Evolutionary conservation across 257 asterid genomes (phyloP).

Genomic region (Nicotiana undulata): DNA sequence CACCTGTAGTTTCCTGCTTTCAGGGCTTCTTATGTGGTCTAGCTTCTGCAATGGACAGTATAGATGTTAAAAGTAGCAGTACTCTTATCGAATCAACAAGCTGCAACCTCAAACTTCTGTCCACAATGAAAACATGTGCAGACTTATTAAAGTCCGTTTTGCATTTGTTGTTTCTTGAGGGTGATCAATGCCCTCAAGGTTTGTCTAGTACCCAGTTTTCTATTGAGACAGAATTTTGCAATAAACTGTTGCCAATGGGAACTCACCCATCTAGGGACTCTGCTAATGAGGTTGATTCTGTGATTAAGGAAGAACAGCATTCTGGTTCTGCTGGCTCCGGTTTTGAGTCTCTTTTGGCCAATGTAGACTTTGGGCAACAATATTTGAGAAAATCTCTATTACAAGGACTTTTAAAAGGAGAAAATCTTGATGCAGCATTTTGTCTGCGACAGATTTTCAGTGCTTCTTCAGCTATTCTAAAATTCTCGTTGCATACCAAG

Average conservation of each 20-base stretch:
- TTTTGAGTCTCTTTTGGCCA: conserved; percentile 45
- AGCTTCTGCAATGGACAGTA: conserved; percentile 38
- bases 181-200: conserved; percentile 15
- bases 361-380: conserved; percentile 36
- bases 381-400: conserved; percentile 40
- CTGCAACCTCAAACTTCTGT: conserved; percentile 30
- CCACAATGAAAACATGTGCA: conserved; percentile 36
- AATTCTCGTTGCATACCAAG: conserved; percentile 44
- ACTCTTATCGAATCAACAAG: conserved; percentile 27
- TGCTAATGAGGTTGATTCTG: conserved; percentile 22
- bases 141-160: conserved; percentile 27
- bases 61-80: conserved; percentile 22
- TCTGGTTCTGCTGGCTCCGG: conserved; percentile 16
- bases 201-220: conserved; percentile 14
- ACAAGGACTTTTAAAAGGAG: conserved; percentile 45
- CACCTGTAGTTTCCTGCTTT: conserved; percentile 48
- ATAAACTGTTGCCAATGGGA: conserved; percentile 7
- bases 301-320: conserved; percentile 21
- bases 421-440: conserved; percentile 50
- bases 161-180: conserved; percentile 47
- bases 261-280: conserved; percentile 14
- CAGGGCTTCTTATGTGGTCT: conserved; percentile 77
- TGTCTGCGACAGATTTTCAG: conserved; percentile 60
- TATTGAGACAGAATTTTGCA: conserved; percentile 12
- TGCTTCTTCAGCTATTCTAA: conserved; percentile 74